These are phyloP conservation scores for Ascochyta fabae DNA, from an alignment of 2,329 filamentous ascomycete species.

Conservation along the genomic window DNA sequence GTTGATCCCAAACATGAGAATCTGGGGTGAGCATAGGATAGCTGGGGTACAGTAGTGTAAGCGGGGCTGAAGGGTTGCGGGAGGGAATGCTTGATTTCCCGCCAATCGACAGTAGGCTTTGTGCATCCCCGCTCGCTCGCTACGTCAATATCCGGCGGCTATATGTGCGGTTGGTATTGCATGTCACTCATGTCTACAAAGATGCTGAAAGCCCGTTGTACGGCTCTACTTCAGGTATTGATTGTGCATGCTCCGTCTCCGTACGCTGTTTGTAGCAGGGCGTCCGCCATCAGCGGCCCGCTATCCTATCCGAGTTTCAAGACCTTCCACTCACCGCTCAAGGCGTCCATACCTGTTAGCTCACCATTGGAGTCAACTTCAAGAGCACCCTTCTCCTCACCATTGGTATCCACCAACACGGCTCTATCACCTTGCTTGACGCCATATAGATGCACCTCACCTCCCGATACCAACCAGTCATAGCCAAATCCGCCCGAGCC, in stretches of 20 bases:
- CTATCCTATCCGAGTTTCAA: conserved; percentile 32
- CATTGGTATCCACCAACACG: conserved; percentile 44
- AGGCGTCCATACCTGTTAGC: conserved; percentile 35
- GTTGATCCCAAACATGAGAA: conserved; percentile 19
- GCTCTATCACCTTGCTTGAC: conserved; percentile 45
- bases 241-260: conserved; percentile 2
- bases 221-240: conserved; percentile 1
- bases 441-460: conserved; percentile 49
- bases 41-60: conserved; percentile 28
- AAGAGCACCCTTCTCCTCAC: conserved; percentile 39
- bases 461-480: conserved; percentile 50
- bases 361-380: conserved; percentile 37
- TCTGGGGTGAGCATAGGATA: conserved; percentile 24
- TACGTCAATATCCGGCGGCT: conserved; percentile 10
- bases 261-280: conserved; percentile 6
- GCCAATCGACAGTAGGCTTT: conserved; percentile 24
- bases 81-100: conserved; percentile 26
- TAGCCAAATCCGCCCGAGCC: conserved; percentile 49
- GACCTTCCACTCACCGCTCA: conserved; percentile 48
- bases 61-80: conserved; percentile 22
- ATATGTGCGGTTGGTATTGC: background rate
- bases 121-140: conserved; percentile 3
- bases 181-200: conserved; percentile 1
- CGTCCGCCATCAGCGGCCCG: conserved; percentile 3
- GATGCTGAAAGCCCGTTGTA: background rate